phyloP scores from a whole-genome alignment of 352 stramenopile genomes.

The Stephanocyclus meneghinianus region DNA sequence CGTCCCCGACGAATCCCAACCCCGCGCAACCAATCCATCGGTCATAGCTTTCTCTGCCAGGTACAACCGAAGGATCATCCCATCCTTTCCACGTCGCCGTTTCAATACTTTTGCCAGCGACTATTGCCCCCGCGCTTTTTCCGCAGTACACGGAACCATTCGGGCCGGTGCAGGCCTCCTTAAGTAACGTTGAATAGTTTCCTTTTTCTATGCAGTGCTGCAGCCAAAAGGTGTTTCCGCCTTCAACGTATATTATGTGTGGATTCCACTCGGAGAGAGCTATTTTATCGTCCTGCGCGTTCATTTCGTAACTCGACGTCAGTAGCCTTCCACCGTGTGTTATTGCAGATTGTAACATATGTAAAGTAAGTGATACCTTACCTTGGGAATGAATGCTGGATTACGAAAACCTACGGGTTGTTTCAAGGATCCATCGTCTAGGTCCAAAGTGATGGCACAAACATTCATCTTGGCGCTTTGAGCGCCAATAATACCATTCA shows the following conservation, averaged over 20 bases:
- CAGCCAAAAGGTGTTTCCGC: conserved; percentile 83
- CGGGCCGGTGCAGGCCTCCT: conserved; percentile 28
- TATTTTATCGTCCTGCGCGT: conserved; percentile 37
- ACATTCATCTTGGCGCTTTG: conserved; percentile 16
- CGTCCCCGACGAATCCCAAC: conserved; percentile 46
- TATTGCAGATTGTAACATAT: not conserved
- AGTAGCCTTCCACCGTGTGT: not conserved
- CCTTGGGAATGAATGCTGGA: conserved; percentile 36
- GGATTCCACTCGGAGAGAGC: conserved; percentile 64
- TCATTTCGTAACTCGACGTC: not conserved
- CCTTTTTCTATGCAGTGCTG: conserved; percentile 76
- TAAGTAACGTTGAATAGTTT: conserved; percentile 29
- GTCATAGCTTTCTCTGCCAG: conserved; percentile 55
- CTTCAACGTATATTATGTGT: conserved; percentile 78
- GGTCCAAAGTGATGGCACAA: conserved; percentile 64
- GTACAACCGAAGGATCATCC: conserved; percentile 74
- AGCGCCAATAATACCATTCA: conserved; percentile 13
- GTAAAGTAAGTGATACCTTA: not conserved
- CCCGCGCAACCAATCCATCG: conserved; percentile 59
- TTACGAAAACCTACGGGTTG: conserved; percentile 50
- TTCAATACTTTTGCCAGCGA: conserved; percentile 56
- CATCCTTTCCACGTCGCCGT: conserved; percentile 80
- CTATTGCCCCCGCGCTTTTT: conserved; percentile 72
- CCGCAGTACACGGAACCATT: conserved; percentile 65
- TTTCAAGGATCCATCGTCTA: conserved; percentile 75